These are phyloP conservation scores for Huntiella moniliformis DNA, from an alignment of 2,329 filamentous ascomycete species.

Conservation along the genomic window DNA sequence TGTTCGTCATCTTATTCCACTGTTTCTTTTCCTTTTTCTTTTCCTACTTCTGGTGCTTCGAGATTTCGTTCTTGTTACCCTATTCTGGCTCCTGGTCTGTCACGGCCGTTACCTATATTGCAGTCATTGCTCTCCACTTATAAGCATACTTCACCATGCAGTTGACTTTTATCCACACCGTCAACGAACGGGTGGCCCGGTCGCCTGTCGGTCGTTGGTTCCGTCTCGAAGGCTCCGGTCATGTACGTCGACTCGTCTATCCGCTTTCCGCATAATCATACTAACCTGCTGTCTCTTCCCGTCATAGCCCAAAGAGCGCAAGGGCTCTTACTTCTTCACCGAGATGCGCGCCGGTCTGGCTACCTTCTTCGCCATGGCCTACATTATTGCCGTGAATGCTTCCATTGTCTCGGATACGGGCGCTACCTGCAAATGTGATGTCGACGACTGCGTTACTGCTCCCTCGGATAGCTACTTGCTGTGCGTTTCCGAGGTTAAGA, in stretches of 20 bases:
- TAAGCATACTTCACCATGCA: conserved; percentile 30
- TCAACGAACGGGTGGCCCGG: conserved; percentile 40
- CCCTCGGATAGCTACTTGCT: conserved; percentile 33
- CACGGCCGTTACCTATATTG: neutral
- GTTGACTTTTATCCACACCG: conserved; percentile 33
- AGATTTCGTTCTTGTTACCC: conserved; percentile 10
- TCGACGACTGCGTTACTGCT: conserved; percentile 8
- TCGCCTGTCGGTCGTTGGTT: conserved; percentile 55
- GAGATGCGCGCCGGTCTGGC: conserved; percentile 69
- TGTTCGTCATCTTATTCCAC: too few relatives aligned
- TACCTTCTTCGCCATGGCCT: conserved; percentile 51
- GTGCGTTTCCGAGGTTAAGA: conserved; percentile 46
- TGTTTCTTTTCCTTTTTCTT: conserved; percentile 1
- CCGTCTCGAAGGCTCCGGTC: conserved; percentile 61
- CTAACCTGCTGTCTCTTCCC: neutral
- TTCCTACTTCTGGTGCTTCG: neutral
- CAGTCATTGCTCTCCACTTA: conserved; percentile 8
- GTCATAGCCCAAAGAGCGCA: conserved; percentile 45
- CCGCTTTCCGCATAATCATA: neutral
- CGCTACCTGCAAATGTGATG: conserved; percentile 54
- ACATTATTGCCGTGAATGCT: conserved; percentile 35
- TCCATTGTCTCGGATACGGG: conserved; percentile 42
- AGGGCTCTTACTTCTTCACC: conserved; percentile 61
- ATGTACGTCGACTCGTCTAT: conserved; percentile 37
- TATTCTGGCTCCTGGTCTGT: conserved; percentile 2